Base-by-base conservation (phyloP, 129 eudicot genomes). In the Centrapalus pauciflorus region DNA sequence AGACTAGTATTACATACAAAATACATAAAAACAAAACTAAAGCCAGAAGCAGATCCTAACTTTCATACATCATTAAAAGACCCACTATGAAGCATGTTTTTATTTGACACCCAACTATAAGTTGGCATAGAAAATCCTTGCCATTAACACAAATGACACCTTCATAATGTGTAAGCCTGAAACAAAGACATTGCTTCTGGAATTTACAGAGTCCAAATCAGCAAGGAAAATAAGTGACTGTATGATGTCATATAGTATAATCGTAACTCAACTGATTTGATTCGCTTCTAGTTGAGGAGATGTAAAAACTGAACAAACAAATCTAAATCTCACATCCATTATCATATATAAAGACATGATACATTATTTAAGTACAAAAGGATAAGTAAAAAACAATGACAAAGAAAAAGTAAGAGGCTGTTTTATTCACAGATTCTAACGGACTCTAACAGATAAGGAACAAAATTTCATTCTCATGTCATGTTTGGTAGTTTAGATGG, bases 1-100 rank as follows among this genome's bases (percentile, higher is more conserved):
- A 64, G 30, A 61, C 57, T 33, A 34, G 59, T 37, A 67, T 71
- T 23, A 49, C 28, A 72, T 28, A 35, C 46, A n/a, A 33, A 60
- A 52, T 41, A 40, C 51, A 51, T 7, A 52, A 38, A 27, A 40
- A 55, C n/a, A 50, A 51, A 28, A 63, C 45, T 38, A 72, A 72
- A 51, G 55, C 33, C 26, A 38, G 41, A 61, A 71, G 68, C 35
- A 43, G 29, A 60, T 23, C 70, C 56, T 48, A 61, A 10, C 41
- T 26, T 32, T 48, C 21, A 48, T 70, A 29, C 51, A 32, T 32
- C 19, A n/a, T 46, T 20, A 6, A 66, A 65, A 46, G 51, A 49
- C 41, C 40, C 38, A 55, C 25, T 55, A 61, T 32, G 55, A 24
- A 43, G 28, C 56, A 57, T 16, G 17, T 28, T 20, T 27, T 48